A percentile compares a stretch with the other conserved stretches of the same genome.
phyloP scores from a whole-genome alignment of 176 grass and related monocot genomes.

The Echinochloa phyllopogon region DNA sequence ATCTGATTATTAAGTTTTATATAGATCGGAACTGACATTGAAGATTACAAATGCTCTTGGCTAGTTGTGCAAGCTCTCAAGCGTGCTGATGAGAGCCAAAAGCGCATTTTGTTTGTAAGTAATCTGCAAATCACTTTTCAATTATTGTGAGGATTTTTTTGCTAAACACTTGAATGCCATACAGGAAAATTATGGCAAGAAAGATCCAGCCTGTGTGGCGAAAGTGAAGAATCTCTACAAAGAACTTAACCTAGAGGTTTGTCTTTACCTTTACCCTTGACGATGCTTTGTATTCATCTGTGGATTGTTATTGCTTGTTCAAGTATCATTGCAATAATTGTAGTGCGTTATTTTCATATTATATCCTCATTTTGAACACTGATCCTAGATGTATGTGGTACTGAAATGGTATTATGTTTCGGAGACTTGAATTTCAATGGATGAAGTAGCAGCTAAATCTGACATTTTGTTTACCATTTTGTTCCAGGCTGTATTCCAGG shows the following conservation, averaged over 20 bases:
- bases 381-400: background rate
- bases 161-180: constrained; percentile 4
- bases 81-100: constrained; percentile 62
- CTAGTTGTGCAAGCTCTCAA: constrained; percentile 95
- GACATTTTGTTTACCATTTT: constrained; percentile 25
- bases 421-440: background rate
- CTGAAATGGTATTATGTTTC: background rate
- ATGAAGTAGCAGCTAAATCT: background rate
- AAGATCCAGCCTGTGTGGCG: constrained; percentile 74
- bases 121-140: constrained; percentile 3
- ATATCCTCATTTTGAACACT: background rate
- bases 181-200: constrained; percentile 98
- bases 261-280: constrained; percentile 38
- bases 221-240: constrained; percentile 92
- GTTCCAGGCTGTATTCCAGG: constrained; percentile 55
- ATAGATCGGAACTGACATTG: constrained; percentile 97
- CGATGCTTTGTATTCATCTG: constrained; percentile 18
- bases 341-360: background rate
- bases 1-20: constrained; percentile 33
- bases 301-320: background rate
- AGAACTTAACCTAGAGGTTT: constrained; percentile 92
- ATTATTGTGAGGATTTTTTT: constrained; percentile 9
- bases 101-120: constrained; percentile 72
- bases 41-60: constrained; percentile 99
- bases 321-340: background rate